Evolutionary conservation across 176 grass and related monocot species (phyloP), one percentile per base, ranked within the genome.

Genomic region (Juncus inflexus): DNA sequence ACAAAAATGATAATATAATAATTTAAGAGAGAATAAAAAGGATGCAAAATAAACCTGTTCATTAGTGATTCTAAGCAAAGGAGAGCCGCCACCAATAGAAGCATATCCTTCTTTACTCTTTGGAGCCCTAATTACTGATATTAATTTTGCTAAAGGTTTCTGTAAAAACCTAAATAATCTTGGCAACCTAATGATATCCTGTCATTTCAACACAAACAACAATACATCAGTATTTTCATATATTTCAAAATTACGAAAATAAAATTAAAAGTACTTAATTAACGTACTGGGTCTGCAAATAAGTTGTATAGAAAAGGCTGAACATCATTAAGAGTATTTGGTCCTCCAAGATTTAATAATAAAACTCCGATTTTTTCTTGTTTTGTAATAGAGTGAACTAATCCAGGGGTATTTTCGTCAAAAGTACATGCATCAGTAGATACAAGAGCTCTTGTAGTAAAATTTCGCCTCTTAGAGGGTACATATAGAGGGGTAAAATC

Each of bases 21-120:
- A 47, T 43, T 62, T 47, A 65, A 41, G 9, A 53, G 12, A 55
- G 64, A 8, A 13, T 36, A 3, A 35, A 71, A 15, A 47, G 49
- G 36, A 12, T 58, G 4, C 37, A 73, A 59, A 14, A 16, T 28
- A 65, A 60, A 99, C 95, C 89, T 99, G 95, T n/a, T 99, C 95
- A 60, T 92, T 86, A 5, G 89, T 99, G 80, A 99, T 94, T 77
- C 66, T 99, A 61, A 86, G 79, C 63, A 99, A 75, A 64, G 95
- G 89, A 65, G 95, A 99, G 39, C 95, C 95, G 56, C 95, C 89
- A 70, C 95, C 95, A 54, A 99, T 99, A 39, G 95, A 87, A 73
- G 89, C 83, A 80, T 99, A 99, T 52, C 75, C 95, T 60, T 99
- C 83, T 77, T 99, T 94, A 78, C 95, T 94, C 83, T 99, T 99